Conservation (phyloP, 2,329 filamentous ascomycete species). For the Aspergillus luchuensis region DNA sequence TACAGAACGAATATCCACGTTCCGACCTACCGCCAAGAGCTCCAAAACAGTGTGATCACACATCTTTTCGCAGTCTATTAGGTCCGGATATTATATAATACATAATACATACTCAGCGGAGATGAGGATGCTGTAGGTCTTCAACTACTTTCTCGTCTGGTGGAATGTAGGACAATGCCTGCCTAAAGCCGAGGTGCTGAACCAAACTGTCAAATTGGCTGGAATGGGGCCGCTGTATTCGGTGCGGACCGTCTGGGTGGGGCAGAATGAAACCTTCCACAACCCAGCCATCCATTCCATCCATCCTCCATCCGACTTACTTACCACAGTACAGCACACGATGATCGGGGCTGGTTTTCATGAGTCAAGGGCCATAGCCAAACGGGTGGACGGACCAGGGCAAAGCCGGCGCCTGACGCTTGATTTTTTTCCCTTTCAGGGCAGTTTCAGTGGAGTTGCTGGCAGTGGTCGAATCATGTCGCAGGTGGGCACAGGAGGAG, state of each 20-base stretch:
- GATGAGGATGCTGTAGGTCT: too few species aligned
- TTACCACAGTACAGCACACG: not conserved
- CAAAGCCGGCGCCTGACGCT: slow-evolving; percentile 4
- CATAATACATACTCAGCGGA: too few species aligned
- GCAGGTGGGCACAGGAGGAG: not conserved
- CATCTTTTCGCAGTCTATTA: not conserved
- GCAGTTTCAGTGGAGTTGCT: not conserved
- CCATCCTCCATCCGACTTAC: not conserved
- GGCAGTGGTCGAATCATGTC: not conserved
- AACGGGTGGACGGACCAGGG: not conserved
- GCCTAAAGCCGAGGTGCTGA: not conserved
- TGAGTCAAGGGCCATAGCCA: not conserved
- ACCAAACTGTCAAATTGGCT: slow-evolving; percentile 10
- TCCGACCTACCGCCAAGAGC: too few species aligned
- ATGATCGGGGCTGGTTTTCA: not conserved
- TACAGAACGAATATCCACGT: too few species aligned
- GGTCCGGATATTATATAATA: not conserved
- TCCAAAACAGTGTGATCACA: too few species aligned
- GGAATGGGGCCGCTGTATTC: slow-evolving; percentile 19
- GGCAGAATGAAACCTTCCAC: slow-evolving; percentile 9
- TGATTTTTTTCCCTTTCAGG: not conserved
- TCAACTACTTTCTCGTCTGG: too few species aligned
- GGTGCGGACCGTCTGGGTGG: slow-evolving; percentile 24
- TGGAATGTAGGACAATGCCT: not conserved
- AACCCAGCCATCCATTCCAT: not conserved